phyloP scores from a whole-genome alignment of 2,329 filamentous ascomycete genomes.

The Aspergillus floridensis region DNA sequence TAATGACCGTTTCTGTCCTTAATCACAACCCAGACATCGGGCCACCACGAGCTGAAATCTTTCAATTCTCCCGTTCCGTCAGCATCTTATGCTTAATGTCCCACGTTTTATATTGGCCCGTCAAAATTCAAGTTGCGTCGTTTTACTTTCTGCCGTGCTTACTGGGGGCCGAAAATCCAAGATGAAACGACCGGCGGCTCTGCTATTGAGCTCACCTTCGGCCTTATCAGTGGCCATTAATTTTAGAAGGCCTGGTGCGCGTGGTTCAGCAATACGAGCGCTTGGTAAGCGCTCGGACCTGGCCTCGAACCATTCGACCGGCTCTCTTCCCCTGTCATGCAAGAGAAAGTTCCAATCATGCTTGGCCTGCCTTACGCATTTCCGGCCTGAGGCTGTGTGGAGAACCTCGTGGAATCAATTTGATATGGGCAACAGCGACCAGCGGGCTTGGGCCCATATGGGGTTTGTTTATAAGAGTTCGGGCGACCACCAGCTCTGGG shows the following conservation, averaged over 20 bases:
- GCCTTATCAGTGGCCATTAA: neutral
- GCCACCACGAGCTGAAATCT: neutral
- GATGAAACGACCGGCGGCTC: neutral
- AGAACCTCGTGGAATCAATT: neutral
- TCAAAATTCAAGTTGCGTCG: neutral
- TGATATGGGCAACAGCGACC: neutral
- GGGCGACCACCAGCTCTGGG: neutral
- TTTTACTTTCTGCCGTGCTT: neutral
- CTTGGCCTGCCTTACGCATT: neutral
- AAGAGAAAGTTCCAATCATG: neutral
- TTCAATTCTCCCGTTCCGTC: neutral
- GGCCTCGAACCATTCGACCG: neutral
- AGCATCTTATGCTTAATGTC: neutral
- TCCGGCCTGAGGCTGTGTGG: neutral
- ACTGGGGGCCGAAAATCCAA: neutral
- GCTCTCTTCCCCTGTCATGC: neutral
- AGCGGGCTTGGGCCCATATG: neutral
- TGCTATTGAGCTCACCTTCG: neutral
- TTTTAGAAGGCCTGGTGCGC: neutral
- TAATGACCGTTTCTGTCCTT: neutral
- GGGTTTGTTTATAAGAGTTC: neutral
- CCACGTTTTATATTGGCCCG: neutral
- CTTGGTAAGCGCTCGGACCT: neutral
- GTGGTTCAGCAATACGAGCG: neutral
- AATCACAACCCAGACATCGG: neutral